Base-by-base conservation (phyloP, 768 basidiomycete species). In the Tylopilus vinaceipallidus region DNA sequence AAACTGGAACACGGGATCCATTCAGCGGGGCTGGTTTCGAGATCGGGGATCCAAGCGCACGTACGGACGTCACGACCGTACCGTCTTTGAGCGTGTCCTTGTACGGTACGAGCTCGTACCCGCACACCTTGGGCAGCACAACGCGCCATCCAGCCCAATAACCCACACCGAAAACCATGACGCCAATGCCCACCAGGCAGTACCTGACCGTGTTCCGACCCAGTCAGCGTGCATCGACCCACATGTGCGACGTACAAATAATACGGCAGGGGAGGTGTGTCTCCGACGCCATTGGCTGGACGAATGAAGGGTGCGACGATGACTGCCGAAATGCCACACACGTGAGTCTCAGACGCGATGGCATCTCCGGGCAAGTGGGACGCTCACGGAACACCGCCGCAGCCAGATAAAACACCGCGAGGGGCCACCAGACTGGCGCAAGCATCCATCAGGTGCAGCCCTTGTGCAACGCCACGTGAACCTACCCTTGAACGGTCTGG, bases 181-280 rank as follows among this genome's bases (percentile, higher is more conserved):
- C 64, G 0, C 57, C 75, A 46, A 81, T 81, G 1, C 77, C 80
- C 2, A 82, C 75, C 6, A 80, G 66, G 53, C 77, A 78, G 57
- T 81, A 81, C 51, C 78, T 79, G 17, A 26, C 17, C 26, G 41
- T 37, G n/a, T n/a, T n/a, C n/a, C 35, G 6, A 29, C 10, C 10
- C 42, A n/a, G 9, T 26, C 10, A 13, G 77, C 75, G 2, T 1
- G 27, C 12, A 57, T 75, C 75, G 43, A 78, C 69, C 12, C 19
- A 8, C 9, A 10, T 5, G 10, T 40, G 4, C 11, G 17, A 51
- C 56, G 11, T 50, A 76, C 74, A 81, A 56, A 59, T 82, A 83
- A 50, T 83, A 82, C 3, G 82, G 80, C 30, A 83, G 57, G 11
- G 82, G 79, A 11, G 80, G 80, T 0, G 81, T 81, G 54, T 84